phyloP scores from a whole-genome alignment of 176 grass and related monocot genomes.

The Ampelocalamus luodianensis region DNA sequence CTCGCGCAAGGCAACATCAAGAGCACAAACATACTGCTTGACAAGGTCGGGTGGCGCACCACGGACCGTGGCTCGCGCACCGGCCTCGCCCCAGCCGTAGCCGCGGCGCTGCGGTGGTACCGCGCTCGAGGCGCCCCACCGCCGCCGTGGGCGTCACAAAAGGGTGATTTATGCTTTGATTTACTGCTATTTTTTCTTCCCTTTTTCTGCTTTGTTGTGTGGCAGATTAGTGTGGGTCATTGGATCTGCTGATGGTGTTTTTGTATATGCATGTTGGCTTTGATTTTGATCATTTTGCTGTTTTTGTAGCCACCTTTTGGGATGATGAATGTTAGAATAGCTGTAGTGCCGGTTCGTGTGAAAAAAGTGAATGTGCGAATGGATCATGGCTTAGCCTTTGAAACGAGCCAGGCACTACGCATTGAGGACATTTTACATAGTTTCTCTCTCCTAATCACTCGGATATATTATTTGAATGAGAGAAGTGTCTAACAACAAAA shows the following conservation, averaged over 20 bases:
- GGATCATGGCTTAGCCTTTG: neutral
- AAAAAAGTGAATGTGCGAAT: neutral
- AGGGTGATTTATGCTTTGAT: slow-evolving; percentile 33
- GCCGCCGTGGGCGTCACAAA: slow-evolving; percentile 78
- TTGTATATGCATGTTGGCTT: neutral
- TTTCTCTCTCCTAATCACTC: too few relatives aligned
- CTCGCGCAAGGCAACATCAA: slow-evolving; percentile 93
- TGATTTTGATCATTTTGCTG: neutral
- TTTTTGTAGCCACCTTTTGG: neutral
- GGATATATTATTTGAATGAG: too few relatives aligned
- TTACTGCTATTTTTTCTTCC: neutral
- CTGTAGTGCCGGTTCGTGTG: neutral
- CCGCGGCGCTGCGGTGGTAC: slow-evolving; percentile 55
- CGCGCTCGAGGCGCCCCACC: slow-evolving; percentile 69
- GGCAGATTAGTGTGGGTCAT: slow-evolving; percentile 6
- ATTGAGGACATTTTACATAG: too few relatives aligned
- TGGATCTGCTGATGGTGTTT: slow-evolving; percentile 24
- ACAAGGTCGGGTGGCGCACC: slow-evolving; percentile 61
- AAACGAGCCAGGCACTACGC: too few relatives aligned
- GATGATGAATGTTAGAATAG: neutral
- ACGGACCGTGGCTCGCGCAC: slow-evolving; percentile 73
- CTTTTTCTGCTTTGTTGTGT: neutral
- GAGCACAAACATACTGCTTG: slow-evolving; percentile 86
- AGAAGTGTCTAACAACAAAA: too few relatives aligned
- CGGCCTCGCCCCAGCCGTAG: slow-evolving; percentile 49